A percentile compares a stretch with the other conserved stretches of the same genome.
Conservation (phyloP, 2,329 filamentous ascomycete genomes). For the Fusarium sp. region DNA sequence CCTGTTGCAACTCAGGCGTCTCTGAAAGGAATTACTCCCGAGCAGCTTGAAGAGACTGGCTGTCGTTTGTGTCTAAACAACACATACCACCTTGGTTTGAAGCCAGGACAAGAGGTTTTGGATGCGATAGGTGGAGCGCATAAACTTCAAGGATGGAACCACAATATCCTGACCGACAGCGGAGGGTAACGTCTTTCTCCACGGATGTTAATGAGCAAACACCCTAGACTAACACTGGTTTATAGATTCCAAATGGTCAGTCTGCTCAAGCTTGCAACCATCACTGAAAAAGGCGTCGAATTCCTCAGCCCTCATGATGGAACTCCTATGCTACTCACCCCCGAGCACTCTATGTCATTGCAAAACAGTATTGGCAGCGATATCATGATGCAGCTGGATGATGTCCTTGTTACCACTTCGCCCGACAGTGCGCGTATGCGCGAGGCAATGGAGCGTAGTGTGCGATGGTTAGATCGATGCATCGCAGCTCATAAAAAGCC, state of each 20-base stretch:
- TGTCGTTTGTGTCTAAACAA: conserved; percentile 97
- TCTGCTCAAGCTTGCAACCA: conserved; percentile 88
- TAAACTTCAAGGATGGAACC: conserved; percentile 92
- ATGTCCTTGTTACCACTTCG: conserved; percentile 96
- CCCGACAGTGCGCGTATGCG: conserved; percentile 89
- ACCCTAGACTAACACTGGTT: conserved; percentile 18
- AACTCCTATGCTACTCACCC: conserved; percentile 94
- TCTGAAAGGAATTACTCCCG: conserved; percentile 91
- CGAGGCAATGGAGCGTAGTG: conserved; percentile 93
- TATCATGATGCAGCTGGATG: conserved; percentile 99
- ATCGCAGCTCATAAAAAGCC: conserved; percentile 90
- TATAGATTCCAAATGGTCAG: conserved; percentile 98
- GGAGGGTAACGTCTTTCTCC: conserved; percentile 68
- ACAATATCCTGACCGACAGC: conserved; percentile 91
- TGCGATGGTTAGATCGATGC: conserved; percentile 96
- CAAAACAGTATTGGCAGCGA: conserved; percentile 98
- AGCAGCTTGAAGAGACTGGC: conserved; percentile 89
- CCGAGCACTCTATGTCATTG: conserved; percentile 94
- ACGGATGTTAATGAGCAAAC: neutral
- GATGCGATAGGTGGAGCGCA: conserved; percentile 93
- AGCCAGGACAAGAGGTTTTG: conserved; percentile 91
- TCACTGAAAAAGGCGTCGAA: conserved; percentile 95
- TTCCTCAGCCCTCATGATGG: conserved; percentile 98
- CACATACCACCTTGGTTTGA: conserved; percentile 95
- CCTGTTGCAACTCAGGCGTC: conserved; percentile 97